Evolutionary conservation across 1,284 basidiomycete species (phyloP), one percentile per base, ranked within the genome.

Genomic region (Xanthoconium separans): DNA sequence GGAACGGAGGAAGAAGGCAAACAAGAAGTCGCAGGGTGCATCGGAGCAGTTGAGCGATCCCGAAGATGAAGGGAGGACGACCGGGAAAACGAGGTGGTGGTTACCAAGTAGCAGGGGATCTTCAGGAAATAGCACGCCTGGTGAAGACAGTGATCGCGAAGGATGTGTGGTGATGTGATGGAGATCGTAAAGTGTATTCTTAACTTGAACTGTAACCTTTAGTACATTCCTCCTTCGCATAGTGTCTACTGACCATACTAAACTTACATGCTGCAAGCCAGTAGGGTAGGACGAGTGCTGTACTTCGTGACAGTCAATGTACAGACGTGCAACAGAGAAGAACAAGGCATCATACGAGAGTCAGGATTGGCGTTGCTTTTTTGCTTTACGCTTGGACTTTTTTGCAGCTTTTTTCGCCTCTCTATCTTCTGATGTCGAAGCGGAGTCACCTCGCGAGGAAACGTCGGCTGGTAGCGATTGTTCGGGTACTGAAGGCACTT

Each of bases 1-100:
- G 63, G 85, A 79, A 53, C 75, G 77, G 57, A 81, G 73, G 69
- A 67, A 67, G 47, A 81, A 75, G 67, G 63, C 73, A 37, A 69
- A 74, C 46, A 74, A 77, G 60, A 73, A 80, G 55, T 69, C 68
- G 11, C 73, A 68, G 43, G 78, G 71, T 16, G 53, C 72, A 22
- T 66, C 60, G 43, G 70, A 61, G 55, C 70, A 62, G 43, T 40
- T 40, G 43, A 67, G 59, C 52, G 65, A 69, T n/a, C 39, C 42
- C 15, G 65, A 70, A 31, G 69, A 59, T 8, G 39, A 31, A n/a
- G 51, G 37, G 41, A 65, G 47, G 39, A 7, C 44, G 30, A 36
- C 43, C 2, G 56, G 53, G 13, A 63, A 52, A 44, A 58, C 48
- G 56, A 58, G 45, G 47, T 72, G 68, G 70, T 69, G 68, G 67